Conservation (phyloP, 495 filamentous ascomycete species). For the Tuber melanosporum region DNA sequence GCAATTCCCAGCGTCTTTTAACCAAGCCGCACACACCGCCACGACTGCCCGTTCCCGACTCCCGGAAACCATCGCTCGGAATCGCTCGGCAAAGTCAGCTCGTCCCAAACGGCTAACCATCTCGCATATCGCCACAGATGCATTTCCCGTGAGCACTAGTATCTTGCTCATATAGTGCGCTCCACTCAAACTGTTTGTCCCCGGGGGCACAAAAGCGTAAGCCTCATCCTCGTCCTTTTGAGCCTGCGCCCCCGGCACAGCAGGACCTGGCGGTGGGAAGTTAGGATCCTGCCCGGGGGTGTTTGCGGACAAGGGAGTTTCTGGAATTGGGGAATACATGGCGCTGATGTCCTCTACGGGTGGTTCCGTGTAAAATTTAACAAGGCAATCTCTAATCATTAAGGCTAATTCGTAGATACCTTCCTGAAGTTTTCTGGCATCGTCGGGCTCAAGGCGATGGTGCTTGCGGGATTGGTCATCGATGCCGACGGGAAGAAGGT, state of each 20-base stretch:
- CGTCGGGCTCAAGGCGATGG: constrained; percentile 69
- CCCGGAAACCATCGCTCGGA: constrained; percentile 65
- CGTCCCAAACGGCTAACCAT: constrained; percentile 56
- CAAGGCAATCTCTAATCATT: constrained; percentile 69
- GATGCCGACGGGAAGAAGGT: constrained; percentile 70
- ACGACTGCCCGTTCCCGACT: constrained; percentile 75
- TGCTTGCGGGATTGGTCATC: constrained; percentile 78
- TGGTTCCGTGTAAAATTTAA: constrained; percentile 77
- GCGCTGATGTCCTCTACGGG: constrained; percentile 84
- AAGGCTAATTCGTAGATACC: constrained; percentile 73
- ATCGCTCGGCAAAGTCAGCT: constrained; percentile 53
- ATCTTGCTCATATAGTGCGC: constrained; percentile 79
- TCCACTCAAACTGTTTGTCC: constrained; percentile 80
- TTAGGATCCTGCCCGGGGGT: constrained; percentile 42
- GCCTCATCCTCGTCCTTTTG: constrained; percentile 64
- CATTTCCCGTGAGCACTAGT: constrained; percentile 69
- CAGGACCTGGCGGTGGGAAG: constrained; percentile 18
- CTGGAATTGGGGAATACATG: constrained; percentile 70
- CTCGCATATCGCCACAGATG: constrained; percentile 77
- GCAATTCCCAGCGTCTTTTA: constrained; percentile 77
- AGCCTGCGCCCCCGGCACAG: constrained; percentile 15
- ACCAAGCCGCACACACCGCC: constrained; percentile 79
- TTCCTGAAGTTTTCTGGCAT: constrained; percentile 64
- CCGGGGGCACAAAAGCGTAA: constrained; percentile 93
- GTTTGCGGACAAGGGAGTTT: constrained; percentile 53